phyloP scores from a whole-genome alignment of 169 alveolate genomes.

The Perkinsus chesapeaki region DNA sequence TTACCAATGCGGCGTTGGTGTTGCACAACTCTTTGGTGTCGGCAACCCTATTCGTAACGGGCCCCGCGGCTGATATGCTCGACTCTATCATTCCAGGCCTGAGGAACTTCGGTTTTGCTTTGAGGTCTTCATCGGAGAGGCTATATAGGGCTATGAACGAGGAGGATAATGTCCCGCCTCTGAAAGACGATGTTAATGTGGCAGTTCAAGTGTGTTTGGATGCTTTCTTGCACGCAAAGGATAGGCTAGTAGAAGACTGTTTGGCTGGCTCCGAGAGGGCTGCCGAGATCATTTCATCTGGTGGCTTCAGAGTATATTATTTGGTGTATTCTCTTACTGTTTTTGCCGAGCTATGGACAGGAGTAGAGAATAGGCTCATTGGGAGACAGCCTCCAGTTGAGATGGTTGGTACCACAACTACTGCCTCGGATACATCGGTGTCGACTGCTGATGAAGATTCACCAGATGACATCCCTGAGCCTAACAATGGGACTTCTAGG shows the following conservation, averaged over 20 bases:
- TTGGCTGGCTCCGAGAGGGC: neutral
- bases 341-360: neutral
- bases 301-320: neutral
- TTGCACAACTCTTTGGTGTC: neutral
- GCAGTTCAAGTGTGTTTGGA: neutral
- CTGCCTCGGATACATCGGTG: neutral
- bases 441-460: neutral
- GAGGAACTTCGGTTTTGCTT: neutral
- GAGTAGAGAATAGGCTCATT: neutral
- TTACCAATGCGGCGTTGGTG: conserved; percentile 1
- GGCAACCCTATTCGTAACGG: neutral
- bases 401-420: neutral
- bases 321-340: neutral
- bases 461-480: neutral
- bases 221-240: neutral
- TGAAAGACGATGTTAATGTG: neutral
- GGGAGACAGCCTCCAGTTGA: neutral
- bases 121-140: neutral
- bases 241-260: neutral
- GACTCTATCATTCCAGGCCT: neutral
- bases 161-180: neutral
- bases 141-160: neutral
- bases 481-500: neutral
- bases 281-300: neutral
- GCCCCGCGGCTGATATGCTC: conserved; percentile 3